These are phyloP conservation scores for Talaromyces stipitatus DNA, from an alignment of 495 filamentous ascomycete species.

Conservation along the genomic window DNA sequence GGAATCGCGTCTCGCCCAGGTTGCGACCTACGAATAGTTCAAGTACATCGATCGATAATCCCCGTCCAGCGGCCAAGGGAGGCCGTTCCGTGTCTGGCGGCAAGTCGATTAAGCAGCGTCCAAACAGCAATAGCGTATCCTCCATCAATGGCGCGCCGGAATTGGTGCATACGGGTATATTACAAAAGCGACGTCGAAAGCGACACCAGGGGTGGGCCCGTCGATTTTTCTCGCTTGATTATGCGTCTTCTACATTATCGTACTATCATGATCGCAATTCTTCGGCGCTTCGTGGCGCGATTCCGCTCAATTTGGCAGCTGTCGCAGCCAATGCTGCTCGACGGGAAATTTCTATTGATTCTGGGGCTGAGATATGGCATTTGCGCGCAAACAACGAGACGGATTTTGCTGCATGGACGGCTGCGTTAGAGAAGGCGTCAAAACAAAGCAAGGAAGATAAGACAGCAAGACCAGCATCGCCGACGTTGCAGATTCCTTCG, in stretches of 20 bases:
- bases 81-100: slow-evolving; percentile 3
- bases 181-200: slow-evolving; percentile 87
- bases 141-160: slow-evolving; percentile 8
- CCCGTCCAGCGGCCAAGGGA: slow-evolving; percentile 13
- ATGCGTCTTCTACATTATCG: slow-evolving; percentile 79
- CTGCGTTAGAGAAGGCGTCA: slow-evolving; percentile 73
- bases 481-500: slow-evolving; percentile 22
- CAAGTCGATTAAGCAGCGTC: slow-evolving; percentile 8
- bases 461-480: slow-evolving; percentile 11
- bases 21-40: slow-evolving; percentile 8
- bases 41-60: slow-evolving; percentile 23
- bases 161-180: slow-evolving; percentile 61
- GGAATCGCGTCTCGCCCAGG: not conserved
- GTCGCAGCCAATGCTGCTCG: slow-evolving; percentile 79
- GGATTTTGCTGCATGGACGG: slow-evolving; percentile 82
- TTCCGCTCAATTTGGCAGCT: slow-evolving; percentile 83
- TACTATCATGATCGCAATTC: slow-evolving; percentile 95
- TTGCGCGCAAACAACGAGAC: slow-evolving; percentile 71
- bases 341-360: slow-evolving; percentile 92
- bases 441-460: slow-evolving; percentile 16
- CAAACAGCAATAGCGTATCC: slow-evolving; percentile 20
- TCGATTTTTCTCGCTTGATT: slow-evolving; percentile 92
- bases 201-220: slow-evolving; percentile 87
- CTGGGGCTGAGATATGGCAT: slow-evolving; percentile 95
- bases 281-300: slow-evolving; percentile 80